Evolutionary conservation across 164 flowering plant genomes (phyloP), one percentile per base, ranked within the genome.

Genomic region (Platanus orientalis): DNA sequence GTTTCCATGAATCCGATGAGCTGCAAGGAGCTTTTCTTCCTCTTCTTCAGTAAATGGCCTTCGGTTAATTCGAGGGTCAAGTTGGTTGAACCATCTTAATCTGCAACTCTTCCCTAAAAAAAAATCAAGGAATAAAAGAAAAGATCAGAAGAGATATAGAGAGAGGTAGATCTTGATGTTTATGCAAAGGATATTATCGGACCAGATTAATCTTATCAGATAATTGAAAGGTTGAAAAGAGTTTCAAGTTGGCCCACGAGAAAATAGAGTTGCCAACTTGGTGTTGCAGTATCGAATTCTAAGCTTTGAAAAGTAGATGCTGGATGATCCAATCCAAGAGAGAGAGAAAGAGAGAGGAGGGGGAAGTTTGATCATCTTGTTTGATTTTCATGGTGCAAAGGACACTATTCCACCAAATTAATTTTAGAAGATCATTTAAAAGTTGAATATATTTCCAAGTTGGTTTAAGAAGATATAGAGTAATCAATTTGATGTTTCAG

Each of bases 21-120:
- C 90, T 16, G 85, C 81, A 0, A 88, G 75, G 0, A 90, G 85
- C 65, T 82, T 81, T 23, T 82, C 90, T 63, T 88, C 97, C 62
- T 90, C 97, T 50, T 88, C 97, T 58, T 84, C 89, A 0, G 80
- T 77, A 54, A 90, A 90, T 9, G 97, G 92, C 58, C 75, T 80
- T 58, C 94, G 73, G 80, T 88, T 90, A 49, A 90, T 90, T 73
- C 89, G 81, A 4, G 97, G 97, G 54, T 90, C 95, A 2, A 90
- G 84, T 66, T 90, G 97, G 74, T 90, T 90, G 67, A 88, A 90
- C 97, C 97, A 90, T 54, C 97, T 84, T 63, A 90, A 73, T 73
- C 97, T 84, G 58, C 97, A 88, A 66, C 97, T 90, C 73, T 90
- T 90, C 50, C 97, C 97, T 90, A 58, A 17, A 64, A 2, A 58